A percentile compares a stretch with the other conserved stretches of the same genome.
Evolutionary conservation across 805 yeast genomes (phyloP).

Genomic region (Schwanniomyces polymorphus): DNA sequence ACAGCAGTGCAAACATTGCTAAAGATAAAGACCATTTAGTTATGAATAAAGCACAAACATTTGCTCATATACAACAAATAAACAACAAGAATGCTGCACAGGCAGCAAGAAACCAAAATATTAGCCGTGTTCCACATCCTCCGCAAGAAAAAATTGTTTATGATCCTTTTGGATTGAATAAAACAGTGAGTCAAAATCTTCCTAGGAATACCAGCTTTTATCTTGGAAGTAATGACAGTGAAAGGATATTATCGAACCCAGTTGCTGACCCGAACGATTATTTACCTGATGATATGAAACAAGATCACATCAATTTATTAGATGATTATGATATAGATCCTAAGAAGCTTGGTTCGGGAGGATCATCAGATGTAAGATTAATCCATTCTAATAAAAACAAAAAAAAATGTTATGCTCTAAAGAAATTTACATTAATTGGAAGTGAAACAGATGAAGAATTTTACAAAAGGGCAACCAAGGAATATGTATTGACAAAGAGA

Average conservation of each 20-base stretch:
- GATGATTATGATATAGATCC: conserved; percentile 54
- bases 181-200: conserved; percentile 19
- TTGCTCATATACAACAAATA: conserved; percentile 34
- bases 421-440: conserved; percentile 58
- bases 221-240: conserved; percentile 39
- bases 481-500: conserved; percentile 59
- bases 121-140: conserved; percentile 7
- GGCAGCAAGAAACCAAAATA: conserved; percentile 11
- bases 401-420: conserved; percentile 58
- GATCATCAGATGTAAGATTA: conserved; percentile 62
- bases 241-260: conserved; percentile 57
- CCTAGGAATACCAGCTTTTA: conserved; percentile 30
- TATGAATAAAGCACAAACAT: conserved; percentile 33
- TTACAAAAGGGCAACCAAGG: conserved; percentile 63
- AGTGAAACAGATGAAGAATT: conserved; percentile 66
- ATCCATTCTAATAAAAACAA: conserved; percentile 37
- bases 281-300: conserved; percentile 55
- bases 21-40: conserved; percentile 12
- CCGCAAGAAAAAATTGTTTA: conserved; percentile 50
- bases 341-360: conserved; percentile 68
- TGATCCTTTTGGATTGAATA: conserved; percentile 64
- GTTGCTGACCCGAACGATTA: conserved; percentile 65
- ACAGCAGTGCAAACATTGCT: conserved; percentile 8
- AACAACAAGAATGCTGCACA: conserved; percentile 28
- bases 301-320: conserved; percentile 46